Evolutionary conservation across 2,329 filamentous ascomycete genomes (phyloP).

Genomic region (Aspergillus sojae): DNA sequence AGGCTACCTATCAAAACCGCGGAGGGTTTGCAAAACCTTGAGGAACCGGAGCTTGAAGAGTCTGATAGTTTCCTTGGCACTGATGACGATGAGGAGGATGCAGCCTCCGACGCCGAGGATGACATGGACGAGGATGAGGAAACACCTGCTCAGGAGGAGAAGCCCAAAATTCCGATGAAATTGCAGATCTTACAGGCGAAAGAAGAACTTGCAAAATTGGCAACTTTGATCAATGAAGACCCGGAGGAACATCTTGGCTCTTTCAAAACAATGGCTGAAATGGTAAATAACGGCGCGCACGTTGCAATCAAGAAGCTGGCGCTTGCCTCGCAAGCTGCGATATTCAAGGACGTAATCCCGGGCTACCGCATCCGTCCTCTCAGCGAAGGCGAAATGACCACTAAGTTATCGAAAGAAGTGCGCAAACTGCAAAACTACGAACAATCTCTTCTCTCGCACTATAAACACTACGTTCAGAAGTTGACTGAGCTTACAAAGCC

Average conservation of each 20-base stretch:
- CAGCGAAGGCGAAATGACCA: slow-evolving; percentile 70
- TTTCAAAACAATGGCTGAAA: slow-evolving; percentile 75
- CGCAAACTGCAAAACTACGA: slow-evolving; percentile 81
- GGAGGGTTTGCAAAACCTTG: slow-evolving; percentile 71
- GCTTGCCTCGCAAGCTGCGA: slow-evolving; percentile 80
- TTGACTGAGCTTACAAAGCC: slow-evolving; percentile 69
- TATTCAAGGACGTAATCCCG: slow-evolving; percentile 95
- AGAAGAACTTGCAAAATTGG: slow-evolving; percentile 86
- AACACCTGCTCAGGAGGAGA: slow-evolving; percentile 53
- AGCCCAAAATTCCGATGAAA: slow-evolving; percentile 69
- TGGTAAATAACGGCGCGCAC: slow-evolving; percentile 65
- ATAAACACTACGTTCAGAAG: slow-evolving; percentile 80
- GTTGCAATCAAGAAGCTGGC: slow-evolving; percentile 80
- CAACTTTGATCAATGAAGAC: slow-evolving; percentile 80
- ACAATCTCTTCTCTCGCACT: slow-evolving; percentile 80
- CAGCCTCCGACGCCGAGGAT: slow-evolving; percentile 24
- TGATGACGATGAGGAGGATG: slow-evolving; percentile 58
- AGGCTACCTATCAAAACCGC: slow-evolving; percentile 84
- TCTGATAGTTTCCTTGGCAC: slow-evolving; percentile 67
- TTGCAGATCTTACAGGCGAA: slow-evolving; percentile 86
- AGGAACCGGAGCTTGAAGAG: slow-evolving; percentile 51
- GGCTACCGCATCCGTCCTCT: slow-evolving; percentile 91
- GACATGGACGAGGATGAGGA: slow-evolving; percentile 41
- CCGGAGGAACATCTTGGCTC: slow-evolving; percentile 85
- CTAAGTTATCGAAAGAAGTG: slow-evolving; percentile 90